Percentiles rank a stretch among this genome's conserved stretches.
Conservation (phyloP, 2,329 filamentous ascomycete genomes). For the Helotiales sp. region DNA sequence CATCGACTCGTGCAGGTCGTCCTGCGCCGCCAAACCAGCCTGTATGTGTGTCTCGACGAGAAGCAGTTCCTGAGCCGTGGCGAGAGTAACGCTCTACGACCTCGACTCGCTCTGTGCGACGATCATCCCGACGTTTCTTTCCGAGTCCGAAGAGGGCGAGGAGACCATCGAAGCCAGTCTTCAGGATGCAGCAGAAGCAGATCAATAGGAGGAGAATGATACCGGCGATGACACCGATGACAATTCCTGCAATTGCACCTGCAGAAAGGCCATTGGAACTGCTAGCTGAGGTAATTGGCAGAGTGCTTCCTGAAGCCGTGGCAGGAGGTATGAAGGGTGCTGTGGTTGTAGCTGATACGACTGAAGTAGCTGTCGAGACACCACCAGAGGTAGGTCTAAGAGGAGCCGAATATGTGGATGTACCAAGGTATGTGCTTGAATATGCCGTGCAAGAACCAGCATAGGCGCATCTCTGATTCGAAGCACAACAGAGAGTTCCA, state of each 20-base stretch:
- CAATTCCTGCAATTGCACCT: constrained; percentile 79
- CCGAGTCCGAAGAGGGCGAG: constrained; percentile 62
- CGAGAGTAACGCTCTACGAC: constrained; percentile 59
- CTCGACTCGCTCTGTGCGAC: constrained; percentile 53
- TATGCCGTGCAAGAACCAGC: constrained; percentile 25
- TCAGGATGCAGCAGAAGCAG: constrained; percentile 73
- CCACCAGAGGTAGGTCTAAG: constrained; percentile 53
- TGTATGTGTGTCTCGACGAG: constrained; percentile 37
- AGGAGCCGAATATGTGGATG: constrained; percentile 39
- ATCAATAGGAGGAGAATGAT: constrained; percentile 66
- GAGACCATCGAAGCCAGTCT: constrained; percentile 59
- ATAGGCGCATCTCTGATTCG: constrained; percentile 64
- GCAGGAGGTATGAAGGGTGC: constrained; percentile 51
- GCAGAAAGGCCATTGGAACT: constrained; percentile 52
- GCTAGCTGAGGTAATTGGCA: constrained; percentile 23
- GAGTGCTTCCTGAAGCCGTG: constrained; percentile 46
- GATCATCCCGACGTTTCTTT: constrained; percentile 39
- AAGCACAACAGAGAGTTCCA: constrained; percentile 69
- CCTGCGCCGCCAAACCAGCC: constrained; percentile 55
- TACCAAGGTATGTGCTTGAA: constrained; percentile 39
- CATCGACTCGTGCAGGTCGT: constrained; percentile 44
- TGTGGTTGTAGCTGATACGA: constrained; percentile 49
- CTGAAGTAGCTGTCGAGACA: constrained; percentile 50
- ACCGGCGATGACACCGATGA: constrained; percentile 70
- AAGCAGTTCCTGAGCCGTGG: constrained; percentile 42